phyloP scores from a whole-genome alignment of 495 filamentous ascomycete species.

The Penicillium bovifimosum region DNA sequence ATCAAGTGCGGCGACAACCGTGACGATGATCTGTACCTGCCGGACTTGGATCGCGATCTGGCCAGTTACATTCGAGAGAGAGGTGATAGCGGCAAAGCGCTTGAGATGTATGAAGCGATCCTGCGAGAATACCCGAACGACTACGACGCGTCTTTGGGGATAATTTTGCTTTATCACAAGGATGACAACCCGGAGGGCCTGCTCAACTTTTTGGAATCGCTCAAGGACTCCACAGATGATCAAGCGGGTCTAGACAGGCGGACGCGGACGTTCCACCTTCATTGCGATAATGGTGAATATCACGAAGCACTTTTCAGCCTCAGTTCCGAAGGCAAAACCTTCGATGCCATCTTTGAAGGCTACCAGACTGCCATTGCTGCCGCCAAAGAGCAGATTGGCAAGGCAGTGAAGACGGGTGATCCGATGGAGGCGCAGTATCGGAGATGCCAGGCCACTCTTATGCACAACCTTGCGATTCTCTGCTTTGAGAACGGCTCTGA shows the following conservation, averaged over 20 bases:
- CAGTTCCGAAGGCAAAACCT: neutral
- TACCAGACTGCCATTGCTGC: constrained; percentile 6
- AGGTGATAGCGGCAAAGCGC: neutral
- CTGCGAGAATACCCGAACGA: constrained; percentile 7
- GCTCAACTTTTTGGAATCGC: constrained; percentile 9
- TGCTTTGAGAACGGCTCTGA: constrained; percentile 2
- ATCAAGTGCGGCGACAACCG: neutral
- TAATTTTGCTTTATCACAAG: constrained; percentile 2
- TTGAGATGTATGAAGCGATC: constrained; percentile 9
- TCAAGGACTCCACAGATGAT: constrained; percentile 9
- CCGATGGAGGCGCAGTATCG: neutral
- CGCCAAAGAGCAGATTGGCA: neutral
- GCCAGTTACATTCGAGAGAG: constrained; percentile 3
- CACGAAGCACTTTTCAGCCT: constrained; percentile 4
- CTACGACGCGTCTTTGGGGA: neutral
- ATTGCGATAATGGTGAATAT: constrained; percentile 1
- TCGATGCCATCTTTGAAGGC: constrained; percentile 6
- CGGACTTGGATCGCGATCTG: constrained; percentile 2
- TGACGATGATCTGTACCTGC: neutral
- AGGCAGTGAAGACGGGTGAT: neutral
- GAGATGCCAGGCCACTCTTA: constrained; percentile 5
- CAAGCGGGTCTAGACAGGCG: neutral
- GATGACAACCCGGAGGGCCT: constrained; percentile 1
- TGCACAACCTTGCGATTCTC: constrained; percentile 7
- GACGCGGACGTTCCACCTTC: constrained; percentile 6